Evolutionary conservation across 768 basidiomycete species (phyloP).

Genomic region (Polyporus arcularius): DNA sequence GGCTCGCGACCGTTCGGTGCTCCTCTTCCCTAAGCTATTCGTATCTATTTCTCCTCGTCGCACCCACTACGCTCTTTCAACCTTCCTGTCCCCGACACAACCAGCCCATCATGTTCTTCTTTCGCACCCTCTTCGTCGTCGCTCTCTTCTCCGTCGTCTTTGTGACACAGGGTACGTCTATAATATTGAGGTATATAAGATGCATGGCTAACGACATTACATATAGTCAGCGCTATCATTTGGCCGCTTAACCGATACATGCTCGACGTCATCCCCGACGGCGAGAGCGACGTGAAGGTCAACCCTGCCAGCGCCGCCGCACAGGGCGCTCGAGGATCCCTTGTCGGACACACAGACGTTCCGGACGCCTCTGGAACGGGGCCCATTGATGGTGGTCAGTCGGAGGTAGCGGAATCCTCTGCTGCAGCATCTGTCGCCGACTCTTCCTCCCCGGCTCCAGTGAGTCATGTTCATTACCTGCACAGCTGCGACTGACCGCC

Average conservation of each 20-base stretch:
- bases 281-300: background rate
- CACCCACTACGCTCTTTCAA: conserved; percentile 19
- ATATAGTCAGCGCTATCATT: conserved; percentile 11
- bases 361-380: background rate
- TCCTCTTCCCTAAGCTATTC: conserved; percentile 18
- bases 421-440: background rate
- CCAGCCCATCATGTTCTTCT: conserved; percentile 5
- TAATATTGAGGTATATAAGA: background rate
- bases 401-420: background rate
- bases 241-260: conserved; percentile 16
- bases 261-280: conserved; percentile 16
- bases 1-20: background rate
- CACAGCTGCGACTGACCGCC: background rate
- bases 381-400: no score
- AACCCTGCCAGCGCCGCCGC: background rate
- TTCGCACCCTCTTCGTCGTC: conserved; percentile 22
- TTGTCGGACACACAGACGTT: background rate
- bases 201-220: background rate
- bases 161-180: conserved; percentile 6
- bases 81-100: conserved; percentile 7
- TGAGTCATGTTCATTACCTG: background rate
- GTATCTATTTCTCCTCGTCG: conserved; percentile 19
- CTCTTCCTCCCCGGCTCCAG: background rate
- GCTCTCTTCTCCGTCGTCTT: conserved; percentile 18
- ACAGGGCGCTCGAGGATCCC: background rate